Evolutionary conservation across 2,329 filamentous ascomycete genomes (phyloP).

Genomic region (Sclerotinia nivalis): DNA sequence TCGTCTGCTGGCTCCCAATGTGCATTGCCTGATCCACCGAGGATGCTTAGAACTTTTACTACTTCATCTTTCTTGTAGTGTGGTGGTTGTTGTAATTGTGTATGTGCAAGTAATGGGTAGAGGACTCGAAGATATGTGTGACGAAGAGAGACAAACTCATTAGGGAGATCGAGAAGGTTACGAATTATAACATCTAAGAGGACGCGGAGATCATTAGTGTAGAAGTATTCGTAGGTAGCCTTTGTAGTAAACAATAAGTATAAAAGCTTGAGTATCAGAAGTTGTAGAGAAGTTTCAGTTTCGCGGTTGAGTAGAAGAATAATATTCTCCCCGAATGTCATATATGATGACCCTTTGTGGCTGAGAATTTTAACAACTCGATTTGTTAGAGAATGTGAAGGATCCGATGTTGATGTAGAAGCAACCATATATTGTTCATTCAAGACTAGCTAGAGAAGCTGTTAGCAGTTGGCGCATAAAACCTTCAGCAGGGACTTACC

Average conservation of each 20-base stretch:
- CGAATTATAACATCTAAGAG: constrained; percentile 94
- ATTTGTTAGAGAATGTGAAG: constrained; percentile 69
- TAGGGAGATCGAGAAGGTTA: constrained; percentile 92
- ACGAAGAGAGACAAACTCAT: constrained; percentile 73
- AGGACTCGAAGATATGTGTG: constrained; percentile 95
- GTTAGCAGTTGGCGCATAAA: constrained; percentile 28
- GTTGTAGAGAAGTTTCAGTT: constrained; percentile 87
- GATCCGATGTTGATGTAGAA: constrained; percentile 47
- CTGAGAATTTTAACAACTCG: constrained; percentile 90
- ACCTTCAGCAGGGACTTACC: constrained; percentile 52
- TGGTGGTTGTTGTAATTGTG: constrained; percentile 80
- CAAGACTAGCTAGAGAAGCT: constrained; percentile 70
- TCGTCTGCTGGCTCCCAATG: constrained; percentile 82
- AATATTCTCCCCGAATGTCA: constrained; percentile 96
- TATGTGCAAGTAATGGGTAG: constrained; percentile 86
- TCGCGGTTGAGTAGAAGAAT: constrained; percentile 94
- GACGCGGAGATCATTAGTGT: constrained; percentile 94
- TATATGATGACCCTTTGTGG: constrained; percentile 75
- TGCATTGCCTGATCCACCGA: constrained; percentile 64
- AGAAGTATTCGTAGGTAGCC: constrained; percentile 95
- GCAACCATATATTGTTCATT: constrained; percentile 98
- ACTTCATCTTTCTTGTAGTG: constrained; percentile 93
- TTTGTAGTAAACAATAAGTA: constrained; percentile 94
- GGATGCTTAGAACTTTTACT: constrained; percentile 69
- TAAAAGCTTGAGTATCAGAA: constrained; percentile 93